Evolutionary conservation across 73 alveolate genomes (phyloP).

Genomic region (Tetrahymena malaccensis): DNA sequence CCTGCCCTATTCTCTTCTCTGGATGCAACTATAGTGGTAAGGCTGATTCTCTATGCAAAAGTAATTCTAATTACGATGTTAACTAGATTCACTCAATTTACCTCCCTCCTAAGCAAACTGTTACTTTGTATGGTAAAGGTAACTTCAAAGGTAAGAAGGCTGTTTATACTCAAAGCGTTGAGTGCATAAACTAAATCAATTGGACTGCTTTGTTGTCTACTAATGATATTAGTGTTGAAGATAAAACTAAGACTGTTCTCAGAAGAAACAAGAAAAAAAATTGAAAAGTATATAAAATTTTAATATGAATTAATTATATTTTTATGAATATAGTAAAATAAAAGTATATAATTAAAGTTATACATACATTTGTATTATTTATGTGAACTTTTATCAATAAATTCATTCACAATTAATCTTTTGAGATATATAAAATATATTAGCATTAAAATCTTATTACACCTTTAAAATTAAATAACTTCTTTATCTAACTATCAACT

Average conservation of each 20-base stretch:
- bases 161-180: not conserved
- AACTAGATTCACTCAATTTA: not conserved
- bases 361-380: no score
- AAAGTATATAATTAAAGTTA: no score
- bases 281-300: not conserved
- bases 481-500: no score
- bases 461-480: not conserved
- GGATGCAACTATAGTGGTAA: not conserved
- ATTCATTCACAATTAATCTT: no score
- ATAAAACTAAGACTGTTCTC: not conserved
- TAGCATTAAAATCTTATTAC: not conserved
- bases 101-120: not conserved
- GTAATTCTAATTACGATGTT: not conserved
- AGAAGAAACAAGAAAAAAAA: not conserved
- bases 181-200: not conserved
- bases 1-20: not conserved
- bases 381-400: no score
- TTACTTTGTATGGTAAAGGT: not conserved
- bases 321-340: not conserved
- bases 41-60: not conserved
- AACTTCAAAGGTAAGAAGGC: not conserved
- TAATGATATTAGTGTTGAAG: not conserved
- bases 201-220: not conserved
- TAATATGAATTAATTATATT: no score
- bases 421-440: no score